Evolutionary conservation across 306 rosid genomes (phyloP).

Genomic region (Quercus agrifolia): DNA sequence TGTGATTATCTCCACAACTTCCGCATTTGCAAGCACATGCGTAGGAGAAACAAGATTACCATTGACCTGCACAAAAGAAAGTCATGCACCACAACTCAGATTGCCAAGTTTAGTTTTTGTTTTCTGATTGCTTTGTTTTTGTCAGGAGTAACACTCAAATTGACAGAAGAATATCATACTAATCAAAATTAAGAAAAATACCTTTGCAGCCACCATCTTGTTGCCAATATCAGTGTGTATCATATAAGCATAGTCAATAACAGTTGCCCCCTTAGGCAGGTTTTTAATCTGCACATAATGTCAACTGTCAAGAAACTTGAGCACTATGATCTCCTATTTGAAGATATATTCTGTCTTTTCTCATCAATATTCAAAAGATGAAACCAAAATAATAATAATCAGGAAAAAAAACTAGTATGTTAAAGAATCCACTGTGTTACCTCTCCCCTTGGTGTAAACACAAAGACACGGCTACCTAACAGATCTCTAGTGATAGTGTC

Average conservation of each 20-base stretch:
- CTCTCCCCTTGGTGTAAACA: constrained; percentile 98
- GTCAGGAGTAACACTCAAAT: constrained; percentile 15
- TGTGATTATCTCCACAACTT: constrained; percentile 98
- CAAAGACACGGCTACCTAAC: constrained; percentile 94
- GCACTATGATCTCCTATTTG: constrained; percentile 6
- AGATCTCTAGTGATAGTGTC: constrained; percentile 95
- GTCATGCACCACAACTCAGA: constrained; percentile 18
- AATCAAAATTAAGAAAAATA: constrained; percentile 24
- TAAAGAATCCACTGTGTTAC: constrained; percentile 37
- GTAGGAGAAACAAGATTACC: constrained; percentile 89
- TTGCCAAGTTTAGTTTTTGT: background rate
- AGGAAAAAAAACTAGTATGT: background rate
- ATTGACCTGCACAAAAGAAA: constrained; percentile 71
- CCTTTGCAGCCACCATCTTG: constrained; percentile 99
- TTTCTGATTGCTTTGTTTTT: constrained; percentile 2
- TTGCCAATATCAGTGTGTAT: constrained; percentile 99
- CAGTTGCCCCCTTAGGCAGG: constrained; percentile 94
- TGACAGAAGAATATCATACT: constrained; percentile 12
- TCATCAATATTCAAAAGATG: constrained; percentile 4
- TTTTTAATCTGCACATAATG: constrained; percentile 70
- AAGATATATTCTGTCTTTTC: background rate
- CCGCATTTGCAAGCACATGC: constrained; percentile 90
- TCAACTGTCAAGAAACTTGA: constrained; percentile 17
- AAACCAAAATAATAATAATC: background rate
- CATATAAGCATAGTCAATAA: constrained; percentile 95